phyloP scores from a whole-genome alignment of 106 monocot genomes.

The Acorus calamus region DNA sequence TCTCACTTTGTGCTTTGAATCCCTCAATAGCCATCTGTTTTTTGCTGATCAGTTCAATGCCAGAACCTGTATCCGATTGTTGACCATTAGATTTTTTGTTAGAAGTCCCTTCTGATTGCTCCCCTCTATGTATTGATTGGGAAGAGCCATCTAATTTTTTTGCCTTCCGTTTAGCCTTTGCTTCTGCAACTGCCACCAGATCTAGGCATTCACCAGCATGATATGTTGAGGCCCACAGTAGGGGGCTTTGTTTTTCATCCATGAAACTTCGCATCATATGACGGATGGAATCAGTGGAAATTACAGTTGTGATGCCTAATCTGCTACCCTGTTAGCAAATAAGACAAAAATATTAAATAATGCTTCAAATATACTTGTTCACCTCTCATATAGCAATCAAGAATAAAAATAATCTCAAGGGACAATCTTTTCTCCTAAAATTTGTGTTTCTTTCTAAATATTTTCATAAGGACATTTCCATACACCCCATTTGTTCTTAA shows the following conservation, averaged over 20 bases:
- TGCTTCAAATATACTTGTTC: too few species aligned
- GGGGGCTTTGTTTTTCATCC: conserved; percentile 72
- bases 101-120: conserved; percentile 12
- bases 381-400: too few species aligned
- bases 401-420: too few species aligned
- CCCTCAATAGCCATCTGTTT: conserved; percentile 77
- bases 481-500: too few species aligned
- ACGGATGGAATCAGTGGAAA: conserved; percentile 90
- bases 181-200: conserved; percentile 68
- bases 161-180: conserved; percentile 65
- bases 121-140: conserved; percentile 13
- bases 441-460: too few species aligned
- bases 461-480: too few species aligned
- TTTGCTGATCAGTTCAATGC: conserved; percentile 39
- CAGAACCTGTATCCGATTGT: conserved; percentile 3
- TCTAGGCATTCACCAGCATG: conserved; percentile 94
- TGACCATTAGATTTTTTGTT: conserved; percentile 7
- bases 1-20: conserved; percentile 94
- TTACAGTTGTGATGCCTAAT: conserved; percentile 78
- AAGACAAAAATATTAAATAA: neutral
- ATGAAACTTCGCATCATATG: conserved; percentile 95
- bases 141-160: conserved; percentile 39
- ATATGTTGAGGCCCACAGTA: conserved; percentile 96
- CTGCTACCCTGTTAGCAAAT: conserved; percentile 59
- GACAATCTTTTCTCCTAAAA: too few species aligned